Evolutionary conservation across 2,329 filamentous ascomycete genomes (phyloP).

Genomic region (Penicillium sp.): DNA sequence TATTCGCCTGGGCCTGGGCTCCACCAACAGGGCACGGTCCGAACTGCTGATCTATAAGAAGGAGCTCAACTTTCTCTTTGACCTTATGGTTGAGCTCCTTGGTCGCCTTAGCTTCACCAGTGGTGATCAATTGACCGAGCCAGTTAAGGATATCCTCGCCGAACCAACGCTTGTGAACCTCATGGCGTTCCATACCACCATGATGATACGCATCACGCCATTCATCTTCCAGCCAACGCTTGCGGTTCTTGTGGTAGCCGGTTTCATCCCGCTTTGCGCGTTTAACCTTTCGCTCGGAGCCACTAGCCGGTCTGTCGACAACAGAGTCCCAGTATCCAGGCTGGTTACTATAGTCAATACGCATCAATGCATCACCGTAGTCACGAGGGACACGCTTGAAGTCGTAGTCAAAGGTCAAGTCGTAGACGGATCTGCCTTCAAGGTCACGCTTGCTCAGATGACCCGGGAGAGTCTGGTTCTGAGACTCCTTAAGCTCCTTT

Average conservation of each 20-base stretch:
- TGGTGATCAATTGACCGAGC: slow-evolving; percentile 19
- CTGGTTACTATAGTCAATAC: slow-evolving; percentile 45
- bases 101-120: slow-evolving; percentile 4
- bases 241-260: slow-evolving; percentile 33
- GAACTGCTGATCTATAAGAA: slow-evolving; percentile 13
- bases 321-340: slow-evolving; percentile 39
- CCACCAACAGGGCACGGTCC: slow-evolving; percentile 9
- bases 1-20: slow-evolving; percentile 11
- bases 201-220: slow-evolving; percentile 36
- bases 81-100: slow-evolving; percentile 10
- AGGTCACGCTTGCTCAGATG: slow-evolving; percentile 20
- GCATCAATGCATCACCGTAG: slow-evolving; percentile 34
- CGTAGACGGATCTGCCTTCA: slow-evolving; percentile 26
- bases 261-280: slow-evolving; percentile 30
- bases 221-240: slow-evolving; percentile 43
- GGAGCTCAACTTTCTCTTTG: slow-evolving; percentile 8
- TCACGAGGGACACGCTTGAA: slow-evolving; percentile 37
- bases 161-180: slow-evolving; percentile 43
- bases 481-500: slow-evolving; percentile 27
- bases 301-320: slow-evolving; percentile 25
- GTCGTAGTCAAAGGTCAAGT: slow-evolving; percentile 46
- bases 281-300: slow-evolving; percentile 10
- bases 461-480: slow-evolving; percentile 24
- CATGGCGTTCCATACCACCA: slow-evolving; percentile 23
- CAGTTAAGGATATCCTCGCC: slow-evolving; percentile 32